Evolutionary conservation across 441 rosid genomes (phyloP).

Genomic region (Populus hybrid): DNA sequence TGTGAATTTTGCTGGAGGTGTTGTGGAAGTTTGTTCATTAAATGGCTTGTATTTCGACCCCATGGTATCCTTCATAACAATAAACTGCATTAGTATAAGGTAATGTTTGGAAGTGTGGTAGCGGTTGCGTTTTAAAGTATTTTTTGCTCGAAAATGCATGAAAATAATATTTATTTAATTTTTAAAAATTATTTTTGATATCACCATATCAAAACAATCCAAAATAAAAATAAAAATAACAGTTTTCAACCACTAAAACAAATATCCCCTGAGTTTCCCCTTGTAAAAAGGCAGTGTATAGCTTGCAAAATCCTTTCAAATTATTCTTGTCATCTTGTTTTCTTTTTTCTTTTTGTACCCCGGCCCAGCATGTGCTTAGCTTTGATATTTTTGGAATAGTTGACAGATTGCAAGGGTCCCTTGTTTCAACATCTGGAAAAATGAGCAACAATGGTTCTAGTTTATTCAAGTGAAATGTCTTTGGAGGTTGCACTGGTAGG

Average conservation of each 20-base stretch:
- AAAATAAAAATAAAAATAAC: not conserved
- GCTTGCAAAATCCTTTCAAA: conserved; percentile 1
- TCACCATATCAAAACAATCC: no score
- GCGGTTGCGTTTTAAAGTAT: no score
- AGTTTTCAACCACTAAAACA: no score
- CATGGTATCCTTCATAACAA: conserved; percentile 17
- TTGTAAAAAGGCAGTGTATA: conserved; percentile 21
- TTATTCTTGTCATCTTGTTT: no score
- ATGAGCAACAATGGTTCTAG: not conserved
- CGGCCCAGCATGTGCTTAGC: not conserved
- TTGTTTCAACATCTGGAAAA: not conserved
- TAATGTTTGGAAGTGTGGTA: no score
- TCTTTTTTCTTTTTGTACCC: no score
- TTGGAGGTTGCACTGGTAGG: not conserved
- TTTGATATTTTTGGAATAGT: not conserved
- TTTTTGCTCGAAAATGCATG: no score
- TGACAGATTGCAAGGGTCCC: not conserved
- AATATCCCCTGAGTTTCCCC: conserved; percentile 1
- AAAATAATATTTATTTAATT: no score
- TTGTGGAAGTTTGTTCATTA: conserved; percentile 36
- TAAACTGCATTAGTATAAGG: conserved; percentile 20
- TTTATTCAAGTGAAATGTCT: not conserved
- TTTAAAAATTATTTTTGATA: no score
- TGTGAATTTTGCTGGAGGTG: conserved; percentile 48
- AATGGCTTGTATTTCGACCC: conserved; percentile 33